Percentiles rank a stretch among this genome's conserved stretches.
Conservation (phyloP, 2,329 filamentous ascomycete species). For the Fusarium coffeatum region DNA sequence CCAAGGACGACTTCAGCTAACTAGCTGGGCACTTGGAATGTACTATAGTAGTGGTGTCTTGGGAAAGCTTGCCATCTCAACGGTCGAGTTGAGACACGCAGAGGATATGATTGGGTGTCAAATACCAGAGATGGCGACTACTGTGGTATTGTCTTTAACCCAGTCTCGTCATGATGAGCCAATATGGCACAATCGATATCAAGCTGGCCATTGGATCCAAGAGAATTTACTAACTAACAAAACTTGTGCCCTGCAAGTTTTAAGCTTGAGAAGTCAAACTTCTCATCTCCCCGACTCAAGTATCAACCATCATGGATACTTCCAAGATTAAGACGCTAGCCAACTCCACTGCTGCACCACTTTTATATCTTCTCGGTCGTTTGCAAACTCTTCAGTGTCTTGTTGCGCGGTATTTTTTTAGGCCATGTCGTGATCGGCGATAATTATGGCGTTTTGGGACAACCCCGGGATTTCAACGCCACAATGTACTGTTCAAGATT, state of each 20-base stretch:
- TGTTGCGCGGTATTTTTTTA: conserved; percentile 2
- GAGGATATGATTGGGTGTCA: conserved; percentile 20
- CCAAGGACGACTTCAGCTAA: conserved; percentile 3
- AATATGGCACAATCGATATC: conserved; percentile 37
- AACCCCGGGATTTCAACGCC: conserved; percentile 27
- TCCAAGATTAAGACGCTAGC: conserved; percentile 8
- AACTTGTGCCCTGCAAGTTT: neutral
- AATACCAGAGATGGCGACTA: conserved; percentile 1
- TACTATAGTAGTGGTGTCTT: neutral
- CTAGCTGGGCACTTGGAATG: conserved; percentile 7
- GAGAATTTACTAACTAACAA: neutral
- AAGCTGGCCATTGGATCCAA: conserved; percentile 3
- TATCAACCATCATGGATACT: conserved; percentile 4
- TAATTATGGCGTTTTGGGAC: conserved; percentile 36
- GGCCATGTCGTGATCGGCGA: conserved; percentile 44
- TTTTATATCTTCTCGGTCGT: conserved; percentile 27
- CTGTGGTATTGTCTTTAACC: conserved; percentile 17
- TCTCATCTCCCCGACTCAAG: neutral
- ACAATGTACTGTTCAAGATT: conserved; percentile 23
- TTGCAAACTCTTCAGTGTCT: conserved; percentile 23
- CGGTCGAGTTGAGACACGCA: conserved; percentile 2
- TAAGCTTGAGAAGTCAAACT: neutral
- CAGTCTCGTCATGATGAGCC: conserved; percentile 28
- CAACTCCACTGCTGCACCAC: conserved; percentile 35
- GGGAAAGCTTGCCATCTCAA: neutral